Evolutionary conservation across 345 rosid genomes (phyloP).

Genomic region (Arabidopsis suecica): DNA sequence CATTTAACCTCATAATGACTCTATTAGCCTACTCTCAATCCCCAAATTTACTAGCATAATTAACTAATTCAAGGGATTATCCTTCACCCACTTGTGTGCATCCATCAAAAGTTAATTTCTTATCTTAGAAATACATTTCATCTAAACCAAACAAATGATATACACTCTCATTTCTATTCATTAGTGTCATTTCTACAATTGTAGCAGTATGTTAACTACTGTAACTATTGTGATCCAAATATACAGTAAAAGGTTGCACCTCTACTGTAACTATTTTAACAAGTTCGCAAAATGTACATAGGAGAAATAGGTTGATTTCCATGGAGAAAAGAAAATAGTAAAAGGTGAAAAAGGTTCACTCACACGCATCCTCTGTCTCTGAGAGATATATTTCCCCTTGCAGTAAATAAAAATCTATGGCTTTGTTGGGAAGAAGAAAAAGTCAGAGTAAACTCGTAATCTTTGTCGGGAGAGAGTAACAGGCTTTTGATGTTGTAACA

Average conservation of each 20-base stretch:
- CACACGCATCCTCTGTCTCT: constrained; percentile 42
- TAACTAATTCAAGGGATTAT: neutral
- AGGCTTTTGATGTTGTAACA: constrained; percentile 15
- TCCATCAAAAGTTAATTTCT: neutral
- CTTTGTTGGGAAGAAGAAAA: constrained; percentile 43
- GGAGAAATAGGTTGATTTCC: neutral
- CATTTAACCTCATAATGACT: constrained; percentile 35
- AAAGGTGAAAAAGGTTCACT: constrained; percentile 7
- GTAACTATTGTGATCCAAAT: no score
- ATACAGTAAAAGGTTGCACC: no score
- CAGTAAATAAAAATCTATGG: constrained; percentile 40
- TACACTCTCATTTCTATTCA: no score
- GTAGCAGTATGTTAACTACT: no score
- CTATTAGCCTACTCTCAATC: constrained; percentile 49
- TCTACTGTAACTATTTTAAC: no score
- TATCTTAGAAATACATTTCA: neutral
- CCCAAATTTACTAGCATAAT: constrained; percentile 37
- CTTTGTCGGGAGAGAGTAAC: constrained; percentile 41
- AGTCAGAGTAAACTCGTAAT: constrained; percentile 38
- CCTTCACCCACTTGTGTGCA: neutral
- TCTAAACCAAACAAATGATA: neutral
- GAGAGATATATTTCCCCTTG: constrained; percentile 30
- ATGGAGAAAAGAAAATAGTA: neutral
- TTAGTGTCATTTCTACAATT: no score
- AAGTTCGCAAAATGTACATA: neutral